phyloP scores from a whole-genome alignment of 2,329 filamentous ascomycete species.

The Colletotrichum graminicola region DNA sequence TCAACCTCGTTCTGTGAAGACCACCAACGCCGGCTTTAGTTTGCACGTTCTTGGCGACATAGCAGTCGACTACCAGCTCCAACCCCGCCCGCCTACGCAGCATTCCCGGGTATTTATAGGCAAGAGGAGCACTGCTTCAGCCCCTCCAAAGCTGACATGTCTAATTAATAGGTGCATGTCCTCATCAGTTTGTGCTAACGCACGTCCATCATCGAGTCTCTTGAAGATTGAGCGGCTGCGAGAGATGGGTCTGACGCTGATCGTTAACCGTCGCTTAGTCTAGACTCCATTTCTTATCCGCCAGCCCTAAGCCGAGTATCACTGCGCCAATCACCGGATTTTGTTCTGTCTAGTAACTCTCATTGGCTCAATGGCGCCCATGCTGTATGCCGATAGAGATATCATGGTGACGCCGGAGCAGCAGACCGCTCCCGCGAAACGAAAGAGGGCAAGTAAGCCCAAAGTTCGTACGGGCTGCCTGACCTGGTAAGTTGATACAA shows the following conservation, averaged over 20 bases:
- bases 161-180: not conserved
- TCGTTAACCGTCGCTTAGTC: too few species aligned
- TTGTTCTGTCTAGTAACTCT: not conserved
- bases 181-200: not conserved
- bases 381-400: not conserved
- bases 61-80: not conserved
- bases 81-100: conserved; percentile 5
- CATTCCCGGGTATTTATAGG: not conserved
- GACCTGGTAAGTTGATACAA: conserved; percentile 52
- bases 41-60: not conserved
- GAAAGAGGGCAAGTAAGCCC: conserved; percentile 53
- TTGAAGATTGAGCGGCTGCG: not conserved
- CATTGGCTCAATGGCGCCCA: conserved; percentile 6
- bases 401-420: not conserved
- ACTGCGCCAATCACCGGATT: not conserved
- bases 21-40: not conserved
- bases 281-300: not conserved
- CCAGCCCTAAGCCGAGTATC: not conserved
- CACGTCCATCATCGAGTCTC: not conserved
- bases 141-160: too few species aligned
- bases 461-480: conserved; percentile 57
- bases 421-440: conserved; percentile 17
- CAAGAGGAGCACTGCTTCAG: too few species aligned
- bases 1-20: not conserved
- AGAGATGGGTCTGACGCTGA: too few species aligned